Evolutionary conservation across 225 moss, liverwort and hornwort genomes (phyloP).

Genomic region (Marchantia polymorpha): DNA sequence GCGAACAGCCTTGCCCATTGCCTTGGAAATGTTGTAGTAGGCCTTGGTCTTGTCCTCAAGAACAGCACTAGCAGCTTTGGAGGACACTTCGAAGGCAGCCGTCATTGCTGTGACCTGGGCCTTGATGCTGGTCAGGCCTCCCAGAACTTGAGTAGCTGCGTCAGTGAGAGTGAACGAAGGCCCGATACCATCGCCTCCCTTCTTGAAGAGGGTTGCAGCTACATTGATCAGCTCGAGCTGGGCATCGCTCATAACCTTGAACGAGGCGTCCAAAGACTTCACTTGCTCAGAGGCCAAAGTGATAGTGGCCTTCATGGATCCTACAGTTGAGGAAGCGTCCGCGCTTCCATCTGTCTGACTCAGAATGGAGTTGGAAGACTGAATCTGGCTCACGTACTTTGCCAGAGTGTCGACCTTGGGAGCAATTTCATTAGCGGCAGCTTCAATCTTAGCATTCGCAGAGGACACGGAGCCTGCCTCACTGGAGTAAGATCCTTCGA

Average conservation of each 20-base stretch:
- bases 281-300: neutral
- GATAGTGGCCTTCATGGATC: neutral
- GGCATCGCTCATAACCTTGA: constrained; percentile 31
- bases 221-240: constrained; percentile 37
- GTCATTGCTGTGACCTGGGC: constrained; percentile 15
- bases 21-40: constrained; percentile 16
- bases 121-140: constrained; percentile 22
- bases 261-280: constrained; percentile 14
- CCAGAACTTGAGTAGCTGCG: constrained; percentile 23
- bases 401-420: constrained; percentile 23
- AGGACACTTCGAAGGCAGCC: constrained; percentile 3
- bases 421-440: constrained; percentile 20
- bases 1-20: constrained; percentile 23
- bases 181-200: constrained; percentile 19
- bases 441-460: constrained; percentile 36
- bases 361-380: constrained; percentile 27
- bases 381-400: constrained; percentile 24
- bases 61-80: constrained; percentile 23
- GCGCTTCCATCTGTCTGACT: constrained; percentile 29
- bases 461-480: constrained; percentile 29
- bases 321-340: neutral
- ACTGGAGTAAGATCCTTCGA: constrained; percentile 18
- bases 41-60: constrained; percentile 26
- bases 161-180: constrained; percentile 20
- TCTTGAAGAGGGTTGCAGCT: constrained; percentile 13